Base-by-base conservation (phyloP, 352 stramenopile genomes). In the Globisporangium mamillatum region DNA sequence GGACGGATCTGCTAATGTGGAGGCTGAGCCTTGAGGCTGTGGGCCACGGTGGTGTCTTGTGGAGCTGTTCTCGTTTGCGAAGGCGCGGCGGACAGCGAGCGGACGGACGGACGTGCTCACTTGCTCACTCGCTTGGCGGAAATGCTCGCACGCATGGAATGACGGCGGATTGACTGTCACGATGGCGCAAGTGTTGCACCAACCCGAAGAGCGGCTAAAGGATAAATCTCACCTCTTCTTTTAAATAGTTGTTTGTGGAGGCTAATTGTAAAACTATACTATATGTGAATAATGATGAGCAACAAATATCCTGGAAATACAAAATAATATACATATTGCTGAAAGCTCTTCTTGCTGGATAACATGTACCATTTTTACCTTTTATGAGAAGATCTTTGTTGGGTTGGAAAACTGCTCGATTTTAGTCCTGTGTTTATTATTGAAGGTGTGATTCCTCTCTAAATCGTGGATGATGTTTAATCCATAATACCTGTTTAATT, bases 101-200 rank as follows among this genome's bases (percentile, higher is more conserved):
- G 29, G 55, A 29, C 22, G 54, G 55, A 61, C 32, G 56, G 18
- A 52, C 18, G 44, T 5, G 18, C 44, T 52, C 56, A 44, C 20
- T 32, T 32, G 29, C 29, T 62, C 1, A 32, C 32, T 62, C 1
- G 56, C 32, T 48, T 36, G 56, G 32, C 46, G n/a, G 32, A 50
- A 29, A 8, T 22, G 20, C 5, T 4, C 32, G 56, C 56, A 62
- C 56, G 56, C 32, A 62, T 62, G 32, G 56, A 62, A 62, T 27
- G 56, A 50, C 20, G 0, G 55, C 27, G 4, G 27, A 38, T 22
- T 36, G 55, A 48, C 55, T 34, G 55, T 2, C 55, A 27, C 25
- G 0, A 60, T 59, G 55, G 55, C 54, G 27, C 53, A 59, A 38
- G 14, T 14, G 52, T 34, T 29, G 18, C 54, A 32, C 55, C 4